Base-by-base conservation (phyloP, 129 eudicot genomes). In the Pseudognaphalium luteoalbum region DNA sequence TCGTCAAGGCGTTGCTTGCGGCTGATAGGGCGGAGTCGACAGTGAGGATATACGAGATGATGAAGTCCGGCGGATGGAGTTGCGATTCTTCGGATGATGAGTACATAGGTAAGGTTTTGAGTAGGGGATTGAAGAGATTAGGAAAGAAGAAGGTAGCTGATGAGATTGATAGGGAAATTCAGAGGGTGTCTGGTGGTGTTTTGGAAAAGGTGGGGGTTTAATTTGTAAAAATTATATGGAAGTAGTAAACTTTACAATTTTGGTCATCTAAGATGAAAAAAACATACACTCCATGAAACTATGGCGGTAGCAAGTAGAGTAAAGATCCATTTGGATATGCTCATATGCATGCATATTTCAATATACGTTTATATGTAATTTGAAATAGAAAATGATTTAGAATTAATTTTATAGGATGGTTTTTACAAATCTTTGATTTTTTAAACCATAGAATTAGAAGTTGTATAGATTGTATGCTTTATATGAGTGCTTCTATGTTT, bases 51-150 rank as follows among this genome's bases (percentile, higher is more conserved):
- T 94, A 89, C 50, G 83, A 83, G 85, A 61, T 91, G 85, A 87
- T 94, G 98, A 94, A 73, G 78, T 81, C 73, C 54, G 64, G 87
- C 54, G 93, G 92, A 30, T 83, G 93, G 98, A 83, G 77, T 33
- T 73, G 81, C 7, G 65, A 21, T 1, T 74, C 83, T 14, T 68
- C 78, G 52, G 64, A 86, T 68, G 91, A 89, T 80, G 98, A 91
- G 54, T 91, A 91, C 68, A 75, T 94, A 72, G 97, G 83, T 51
- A 81, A 80, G 85, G 91, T 94, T 63, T 87, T 94, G 90, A 87
- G 90, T 30, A 81, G 72, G 59, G 98, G 98, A 30, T 80, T 94
- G 73, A 87, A 85, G 81, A 89, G 88, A 64, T 76, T 94, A 50
- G 96, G 98, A 21, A 86, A 89, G 83, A 86, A 17, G 32, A 44